phyloP scores from a whole-genome alignment of 192 early-diverging fungal genomes.

The Rhizoclosmatium sp. region DNA sequence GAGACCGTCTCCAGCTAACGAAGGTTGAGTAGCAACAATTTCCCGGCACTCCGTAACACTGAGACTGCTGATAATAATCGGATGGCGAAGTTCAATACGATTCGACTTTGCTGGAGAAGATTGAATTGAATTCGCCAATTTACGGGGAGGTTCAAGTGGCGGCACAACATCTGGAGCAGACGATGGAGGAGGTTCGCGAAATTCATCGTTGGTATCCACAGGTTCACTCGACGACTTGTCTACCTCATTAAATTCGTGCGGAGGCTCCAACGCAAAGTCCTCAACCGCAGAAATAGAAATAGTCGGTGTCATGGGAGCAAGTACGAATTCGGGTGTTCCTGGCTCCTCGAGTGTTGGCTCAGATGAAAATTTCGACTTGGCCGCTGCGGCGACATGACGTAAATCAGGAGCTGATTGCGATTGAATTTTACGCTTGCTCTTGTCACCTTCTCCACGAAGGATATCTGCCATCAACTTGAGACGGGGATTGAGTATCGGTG shows the following conservation, averaged over 20 bases:
- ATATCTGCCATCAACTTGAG: background rate
- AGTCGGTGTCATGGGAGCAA: background rate
- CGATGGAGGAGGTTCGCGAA: no score
- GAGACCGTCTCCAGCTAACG: conserved; percentile 5
- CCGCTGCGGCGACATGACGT: background rate
- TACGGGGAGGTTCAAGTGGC: background rate
- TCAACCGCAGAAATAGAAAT: background rate
- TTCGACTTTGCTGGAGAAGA: background rate
- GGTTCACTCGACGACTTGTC: no score
- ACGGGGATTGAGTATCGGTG: background rate
- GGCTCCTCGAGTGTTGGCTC: background rate
- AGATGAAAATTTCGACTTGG: background rate
- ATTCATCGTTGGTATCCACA: no score
- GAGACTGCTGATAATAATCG: conserved; percentile 12
- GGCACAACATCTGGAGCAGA: background rate
- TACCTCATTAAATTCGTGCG: no score
- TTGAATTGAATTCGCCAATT: background rate
- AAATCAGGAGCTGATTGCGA: background rate
- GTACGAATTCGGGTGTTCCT: background rate
- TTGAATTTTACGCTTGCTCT: background rate
- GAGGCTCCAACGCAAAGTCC: background rate
- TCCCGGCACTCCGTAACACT: conserved; percentile 20
- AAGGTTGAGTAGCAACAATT: conserved; percentile 7
- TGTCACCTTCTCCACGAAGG: background rate
- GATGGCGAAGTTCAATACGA: conserved; percentile 14